Evolutionary conservation across 257 asterid genomes (phyloP).

Genomic region (Solanum boliviense): DNA sequence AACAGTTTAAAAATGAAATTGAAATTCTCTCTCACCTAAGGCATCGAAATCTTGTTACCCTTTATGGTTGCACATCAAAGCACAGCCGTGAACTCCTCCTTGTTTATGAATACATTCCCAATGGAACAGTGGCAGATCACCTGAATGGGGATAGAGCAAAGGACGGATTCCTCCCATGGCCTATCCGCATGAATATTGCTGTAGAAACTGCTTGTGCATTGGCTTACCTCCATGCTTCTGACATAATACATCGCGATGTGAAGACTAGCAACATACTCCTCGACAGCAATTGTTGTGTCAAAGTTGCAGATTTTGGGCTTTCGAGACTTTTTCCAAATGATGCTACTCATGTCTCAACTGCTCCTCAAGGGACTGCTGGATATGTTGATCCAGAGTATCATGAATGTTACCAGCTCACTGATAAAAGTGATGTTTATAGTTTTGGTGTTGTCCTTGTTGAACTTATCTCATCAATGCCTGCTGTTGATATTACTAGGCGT

Average conservation of each 20-base stretch:
- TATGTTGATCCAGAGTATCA: slow-evolving; percentile 80
- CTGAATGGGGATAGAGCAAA: slow-evolving; percentile 39
- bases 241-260: slow-evolving; percentile 60
- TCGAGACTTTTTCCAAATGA: slow-evolving; percentile 52
- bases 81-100: slow-evolving; percentile 63
- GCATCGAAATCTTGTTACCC: slow-evolving; percentile 61
- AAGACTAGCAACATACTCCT: slow-evolving; percentile 69
- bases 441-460: slow-evolving; percentile 69
- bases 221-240: slow-evolving; percentile 63
- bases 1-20: slow-evolving; percentile 67
- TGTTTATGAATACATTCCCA: slow-evolving; percentile 66
- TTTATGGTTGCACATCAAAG: slow-evolving; percentile 71
- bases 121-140: slow-evolving; percentile 72
- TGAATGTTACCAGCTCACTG: slow-evolving; percentile 56
- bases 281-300: slow-evolving; percentile 40
- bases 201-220: slow-evolving; percentile 58
- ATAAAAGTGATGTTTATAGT: slow-evolving; percentile 73
- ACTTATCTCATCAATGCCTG: slow-evolving; percentile 77
- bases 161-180: slow-evolving; percentile 40
- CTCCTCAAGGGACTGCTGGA: slow-evolving; percentile 86
- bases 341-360: slow-evolving; percentile 68
- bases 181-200: slow-evolving; percentile 54
- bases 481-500: slow-evolving; percentile 57
- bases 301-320: slow-evolving; percentile 80
- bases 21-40: slow-evolving; percentile 49